These are phyloP conservation scores for Chlamydomonas asymmetrica DNA, from an alignment of 139 green algal genomes.

Conservation along the genomic window DNA sequence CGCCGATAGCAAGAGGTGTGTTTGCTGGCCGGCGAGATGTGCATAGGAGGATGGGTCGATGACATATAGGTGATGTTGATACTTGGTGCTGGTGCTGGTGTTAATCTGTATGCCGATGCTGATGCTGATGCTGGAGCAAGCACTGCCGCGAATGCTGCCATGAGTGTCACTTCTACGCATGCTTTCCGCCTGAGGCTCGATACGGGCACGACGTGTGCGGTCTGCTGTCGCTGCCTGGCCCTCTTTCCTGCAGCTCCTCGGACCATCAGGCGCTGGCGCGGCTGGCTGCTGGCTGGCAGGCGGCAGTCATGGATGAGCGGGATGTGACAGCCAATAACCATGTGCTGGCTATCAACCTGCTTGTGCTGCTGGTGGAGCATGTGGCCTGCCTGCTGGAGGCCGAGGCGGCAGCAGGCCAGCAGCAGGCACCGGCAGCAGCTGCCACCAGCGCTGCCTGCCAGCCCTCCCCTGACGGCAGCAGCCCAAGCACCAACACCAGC, in stretches of 20 bases:
- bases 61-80: not conserved
- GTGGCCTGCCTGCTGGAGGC: not conserved
- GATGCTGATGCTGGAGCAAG: not conserved
- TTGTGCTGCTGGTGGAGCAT: slow-evolving; percentile 10
- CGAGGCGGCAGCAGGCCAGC: not conserved
- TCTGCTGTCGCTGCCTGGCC: not conserved
- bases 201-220: not conserved
- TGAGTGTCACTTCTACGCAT: not conserved
- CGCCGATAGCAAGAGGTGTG: too few relatives aligned
- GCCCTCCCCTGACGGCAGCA: not conserved
- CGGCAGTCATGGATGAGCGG: not conserved
- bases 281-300: not conserved
- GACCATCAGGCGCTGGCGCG: not conserved
- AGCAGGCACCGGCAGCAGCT: not conserved
- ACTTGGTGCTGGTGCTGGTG: not conserved
- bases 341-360: not conserved
- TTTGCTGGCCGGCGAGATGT: not conserved
- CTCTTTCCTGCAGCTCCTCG: not conserved
- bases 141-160: not conserved
- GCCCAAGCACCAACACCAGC: too few relatives aligned
- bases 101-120: not conserved
- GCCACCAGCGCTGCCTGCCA: too few relatives aligned
- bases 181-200: not conserved
- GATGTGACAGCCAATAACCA: slow-evolving; percentile 1
- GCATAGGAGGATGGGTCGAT: not conserved